A percentile compares a stretch with the other conserved stretches of the same genome.
Evolutionary conservation across 176 grass and related monocot genomes (phyloP).

Genomic region (Zoysia pacifica): DNA sequence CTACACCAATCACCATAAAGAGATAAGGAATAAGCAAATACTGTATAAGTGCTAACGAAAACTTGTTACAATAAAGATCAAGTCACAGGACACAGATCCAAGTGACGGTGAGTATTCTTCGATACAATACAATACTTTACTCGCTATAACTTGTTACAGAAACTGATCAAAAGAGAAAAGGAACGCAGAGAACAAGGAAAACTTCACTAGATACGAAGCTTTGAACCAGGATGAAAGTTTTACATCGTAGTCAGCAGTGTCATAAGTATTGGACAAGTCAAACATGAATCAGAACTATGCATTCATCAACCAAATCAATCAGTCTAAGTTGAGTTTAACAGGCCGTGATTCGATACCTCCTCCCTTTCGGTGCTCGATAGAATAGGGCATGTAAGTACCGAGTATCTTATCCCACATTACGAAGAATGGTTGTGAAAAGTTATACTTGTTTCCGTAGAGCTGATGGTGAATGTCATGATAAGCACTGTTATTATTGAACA

Average conservation of each 20-base stretch:
- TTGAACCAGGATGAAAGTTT: constrained; percentile 27
- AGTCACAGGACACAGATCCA: constrained; percentile 39
- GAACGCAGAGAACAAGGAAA: constrained; percentile 31
- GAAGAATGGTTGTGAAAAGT: constrained; percentile 89
- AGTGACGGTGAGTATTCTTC: constrained; percentile 42
- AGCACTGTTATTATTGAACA: constrained; percentile 76
- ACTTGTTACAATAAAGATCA: constrained; percentile 25
- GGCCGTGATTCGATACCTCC: constrained; percentile 70
- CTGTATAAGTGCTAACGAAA: constrained; percentile 1
- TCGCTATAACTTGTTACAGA: constrained; percentile 52
- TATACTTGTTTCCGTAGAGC: constrained; percentile 79
- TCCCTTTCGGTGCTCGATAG: constrained; percentile 56
- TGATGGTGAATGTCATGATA: constrained; percentile 89
- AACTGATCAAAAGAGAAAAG: constrained; percentile 17
- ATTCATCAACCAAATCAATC: constrained; percentile 39
- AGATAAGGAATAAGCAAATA: not conserved
- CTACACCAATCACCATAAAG: not conserved
- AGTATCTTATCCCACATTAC: constrained; percentile 78
- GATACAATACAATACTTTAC: constrained; percentile 52
- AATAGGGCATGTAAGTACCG: constrained; percentile 73
- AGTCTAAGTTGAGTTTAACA: constrained; percentile 40
- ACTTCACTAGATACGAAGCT: constrained; percentile 41
- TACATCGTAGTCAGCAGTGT: constrained; percentile 34
- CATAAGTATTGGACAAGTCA: constrained; percentile 17
- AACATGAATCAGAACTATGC: constrained; percentile 42